Base-by-base conservation (phyloP, 73 alveolate species). In the Paraurostyla sp. region DNA sequence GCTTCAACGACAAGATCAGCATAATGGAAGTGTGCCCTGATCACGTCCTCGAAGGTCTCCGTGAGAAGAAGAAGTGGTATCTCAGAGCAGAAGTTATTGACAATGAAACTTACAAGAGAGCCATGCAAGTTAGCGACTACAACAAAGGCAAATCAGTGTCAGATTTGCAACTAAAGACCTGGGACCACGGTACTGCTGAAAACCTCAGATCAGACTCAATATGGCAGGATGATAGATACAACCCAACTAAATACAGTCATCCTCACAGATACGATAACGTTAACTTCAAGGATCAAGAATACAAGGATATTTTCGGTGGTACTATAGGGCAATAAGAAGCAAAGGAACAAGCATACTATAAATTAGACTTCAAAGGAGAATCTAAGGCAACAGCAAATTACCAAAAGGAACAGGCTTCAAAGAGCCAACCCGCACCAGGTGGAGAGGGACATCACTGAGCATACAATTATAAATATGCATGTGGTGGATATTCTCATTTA, bases 11-110 rank as follows among this genome's bases (percentile, higher is more conserved):
- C 32, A 93, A 93, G 60, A 22, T 89, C 58, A 23, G 80, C 59
- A 57, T 93, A 33, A 90, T 93, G 94, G 97, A 93, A 63, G 97
- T 84, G 29, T 93, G 97, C 92, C 97, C 97, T 6, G 96, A 91
- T 48, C 95, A 93, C 85, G 96, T 87, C 35, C 93, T 93, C 32
- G 96, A 93, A 41, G 93, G 92, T 0, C 86, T 93, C 81, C 75
- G 93, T 60, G 94, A 83, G 85, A 78, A 91, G 91, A 90, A 76
- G 84, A 93, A 91, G 93, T 76, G 90, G 91, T 56, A 45, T 57
- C 51, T 85, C 69, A 91, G 97, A 80, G 95, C 96, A 0, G 93
- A 93, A 52, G 85, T 60, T 32, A 93, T 93, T 50, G 97, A 93
- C 60, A 93, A 91, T 57, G 92, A 90, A 30, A 93, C 97, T 38